A percentile compares a stretch with the other conserved stretches of the same genome.
These are phyloP conservation scores for Aspergillus affinis DNA, from an alignment of 495 filamentous ascomycete genomes.

Conservation along the genomic window DNA sequence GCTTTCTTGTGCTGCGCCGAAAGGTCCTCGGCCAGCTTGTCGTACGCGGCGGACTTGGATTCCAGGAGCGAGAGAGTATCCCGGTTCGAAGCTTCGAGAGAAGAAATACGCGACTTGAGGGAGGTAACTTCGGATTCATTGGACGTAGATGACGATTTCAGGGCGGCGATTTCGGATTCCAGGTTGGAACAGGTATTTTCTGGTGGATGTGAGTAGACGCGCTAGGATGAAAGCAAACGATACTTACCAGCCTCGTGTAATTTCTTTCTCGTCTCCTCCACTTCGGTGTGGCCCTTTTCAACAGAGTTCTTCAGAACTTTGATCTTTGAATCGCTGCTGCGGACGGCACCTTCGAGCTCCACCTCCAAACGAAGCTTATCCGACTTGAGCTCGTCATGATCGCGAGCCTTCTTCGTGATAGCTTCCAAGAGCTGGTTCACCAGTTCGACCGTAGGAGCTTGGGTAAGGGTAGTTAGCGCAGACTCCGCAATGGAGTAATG, in stretches of 20 bases:
- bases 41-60: slow-evolving; percentile 83
- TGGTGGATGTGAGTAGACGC: slow-evolving; percentile 31
- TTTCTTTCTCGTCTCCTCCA: slow-evolving; percentile 73
- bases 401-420: slow-evolving; percentile 72
- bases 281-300: slow-evolving; percentile 79
- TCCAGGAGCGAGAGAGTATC: slow-evolving; percentile 86
- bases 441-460: slow-evolving; percentile 74
- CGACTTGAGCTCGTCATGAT: slow-evolving; percentile 73
- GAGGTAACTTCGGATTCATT: slow-evolving; percentile 75
- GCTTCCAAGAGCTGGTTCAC: slow-evolving; percentile 65
- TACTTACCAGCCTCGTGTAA: slow-evolving; percentile 75
- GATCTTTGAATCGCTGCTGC: slow-evolving; percentile 74
- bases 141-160: slow-evolving; percentile 72
- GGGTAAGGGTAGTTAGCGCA: slow-evolving; percentile 62
- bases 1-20: slow-evolving; percentile 84
- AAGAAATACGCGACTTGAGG: slow-evolving; percentile 74
- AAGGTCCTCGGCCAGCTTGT: slow-evolving; percentile 81
- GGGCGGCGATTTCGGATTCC: slow-evolving; percentile 75
- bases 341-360: slow-evolving; percentile 87
- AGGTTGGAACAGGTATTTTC: slow-evolving; percentile 65
- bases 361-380: slow-evolving; percentile 84
- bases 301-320: slow-evolving; percentile 75
- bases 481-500: slow-evolving; percentile 71
- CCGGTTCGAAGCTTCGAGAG: slow-evolving; percentile 86
- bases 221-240: background rate